Base-by-base conservation (phyloP, 495 filamentous ascomycete species). In the Tuber indicum region DNA sequence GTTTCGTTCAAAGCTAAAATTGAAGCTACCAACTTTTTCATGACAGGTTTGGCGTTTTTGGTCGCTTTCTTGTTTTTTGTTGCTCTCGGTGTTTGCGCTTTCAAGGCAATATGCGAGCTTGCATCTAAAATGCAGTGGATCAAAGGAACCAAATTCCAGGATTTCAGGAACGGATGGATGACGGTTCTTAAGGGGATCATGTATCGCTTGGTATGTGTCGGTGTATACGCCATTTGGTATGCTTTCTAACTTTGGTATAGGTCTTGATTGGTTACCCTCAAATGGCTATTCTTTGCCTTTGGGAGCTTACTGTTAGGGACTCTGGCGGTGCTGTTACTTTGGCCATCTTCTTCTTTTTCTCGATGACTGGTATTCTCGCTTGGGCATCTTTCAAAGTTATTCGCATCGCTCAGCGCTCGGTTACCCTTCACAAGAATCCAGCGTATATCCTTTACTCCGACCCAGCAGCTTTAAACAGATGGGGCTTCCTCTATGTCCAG, bases 401-500 rank as follows among this genome's bases (percentile, higher is more conserved):
- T 81, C 89, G 89, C 21, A 90, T 99, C 73, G 96, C 96, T 26
- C 92, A 91, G 78, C 92, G 93, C 74, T 97, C 94, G 8, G 90
- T 97, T 75, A 85, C 89, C 17, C 92, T 97, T 89, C 95, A 99
- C 88, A 93, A 93, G 83, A 99, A 98, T 84, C 95, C 96, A 17
- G 95, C 94, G 71, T 98, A 98, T 82, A 97, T 98, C 80, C 89
- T 99, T 52, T 99, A 97, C 87, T 97, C 96, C 12, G 96, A 99
- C 82, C 93, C 94, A 16, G 88, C 92, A 72, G 90, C 92, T 47
- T 86, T 99, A 76, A 98, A 99, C 89, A 97, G 97, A 86, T 98
- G 96, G 96, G 96, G 96, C 23, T 99, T 98, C 86, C 86, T 99
- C 44, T 99, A 99, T 84, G 93, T 99, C 75, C 96, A 98, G 84